phyloP scores from a whole-genome alignment of 2,329 filamentous ascomycete genomes.

The Ophiostoma sp. region DNA sequence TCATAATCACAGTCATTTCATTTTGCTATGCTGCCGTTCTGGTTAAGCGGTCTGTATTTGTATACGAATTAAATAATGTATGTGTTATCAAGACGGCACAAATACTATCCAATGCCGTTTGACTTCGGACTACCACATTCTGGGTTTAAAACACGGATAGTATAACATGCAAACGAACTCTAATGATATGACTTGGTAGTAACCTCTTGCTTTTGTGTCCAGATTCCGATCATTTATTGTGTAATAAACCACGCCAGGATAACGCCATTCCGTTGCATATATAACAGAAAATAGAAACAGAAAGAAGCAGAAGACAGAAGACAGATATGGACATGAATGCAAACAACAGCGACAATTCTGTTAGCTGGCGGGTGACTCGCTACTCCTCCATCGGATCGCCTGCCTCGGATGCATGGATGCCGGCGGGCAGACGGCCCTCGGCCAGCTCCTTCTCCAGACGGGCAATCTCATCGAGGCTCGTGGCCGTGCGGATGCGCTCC shows the following conservation, averaged over 20 bases:
- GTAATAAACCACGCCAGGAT: background rate
- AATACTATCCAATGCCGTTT: too few species aligned
- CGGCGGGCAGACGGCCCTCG: conserved; percentile 77
- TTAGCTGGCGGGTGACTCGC: background rate
- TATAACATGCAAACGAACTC: background rate
- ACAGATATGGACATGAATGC: background rate
- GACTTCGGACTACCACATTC: too few species aligned
- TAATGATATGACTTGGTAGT: background rate
- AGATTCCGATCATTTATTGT: background rate
- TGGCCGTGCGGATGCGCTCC: conserved; percentile 81
- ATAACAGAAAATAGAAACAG: background rate
- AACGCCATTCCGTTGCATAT: background rate
- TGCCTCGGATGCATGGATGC: conserved; percentile 45
- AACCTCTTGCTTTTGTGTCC: background rate
- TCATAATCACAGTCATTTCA: too few species aligned
- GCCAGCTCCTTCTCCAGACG: conserved; percentile 85
- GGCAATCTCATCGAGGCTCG: conserved; percentile 84
- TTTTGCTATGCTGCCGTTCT: too few species aligned
- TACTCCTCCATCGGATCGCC: conserved; percentile 58
- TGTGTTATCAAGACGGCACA: too few species aligned
- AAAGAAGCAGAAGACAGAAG: conserved; percentile 9
- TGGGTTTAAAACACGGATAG: too few species aligned
- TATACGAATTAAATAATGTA: too few species aligned
- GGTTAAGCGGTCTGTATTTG: too few species aligned
- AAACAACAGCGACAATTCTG: too few species aligned